Evolutionary conservation across 805 yeast species (phyloP), one percentile per base, ranked within the genome.

Genomic region (Candida morakotiae): DNA sequence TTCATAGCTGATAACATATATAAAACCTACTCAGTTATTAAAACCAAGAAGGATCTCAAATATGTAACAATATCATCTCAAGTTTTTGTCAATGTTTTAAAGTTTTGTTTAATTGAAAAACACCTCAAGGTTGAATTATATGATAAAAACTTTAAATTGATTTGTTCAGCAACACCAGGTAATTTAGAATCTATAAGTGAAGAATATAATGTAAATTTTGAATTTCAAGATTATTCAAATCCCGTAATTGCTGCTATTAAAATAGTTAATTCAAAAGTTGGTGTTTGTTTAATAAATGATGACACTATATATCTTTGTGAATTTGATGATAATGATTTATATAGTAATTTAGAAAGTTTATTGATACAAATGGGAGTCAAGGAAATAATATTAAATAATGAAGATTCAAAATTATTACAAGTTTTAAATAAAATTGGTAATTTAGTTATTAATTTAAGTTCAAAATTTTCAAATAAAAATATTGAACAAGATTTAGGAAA

Each of bases 321-420:
- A 54, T 83, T 91, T 45, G 74, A 75, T 8, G 99, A 93, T 56
- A 88, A 87, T 52, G 98, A 91, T 33, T 69, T 87, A 8, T 88
- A 76, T 49, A 81, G 95, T 1, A 91, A 89, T 53, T 59, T 91
- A 44, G 98, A 93, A 56, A 81, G 94, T 32, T 69, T 88, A 34
- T 58, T 89, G 41, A 83, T 93, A 47, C 99, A 93, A 57, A 65
- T 88, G 24, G 96, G 95, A 15, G 87, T 88, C 5, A 86, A 83
- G 50, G 98, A 93, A 55, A 81, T 87, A 28, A 49, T 91, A 5
- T 69, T 42, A 51, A 83, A 77, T 39, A 62, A 75, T 4, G 91
- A 83, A 40, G 60, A 74, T 34, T 67, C 70, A 32, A 88, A 87
- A 54, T 65, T 91, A 38, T 64, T 65, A 16, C 85, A 81, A 45